These are phyloP conservation scores for Mycena epipterygia DNA, from an alignment of 768 basidiomycete genomes.

Conservation along the genomic window DNA sequence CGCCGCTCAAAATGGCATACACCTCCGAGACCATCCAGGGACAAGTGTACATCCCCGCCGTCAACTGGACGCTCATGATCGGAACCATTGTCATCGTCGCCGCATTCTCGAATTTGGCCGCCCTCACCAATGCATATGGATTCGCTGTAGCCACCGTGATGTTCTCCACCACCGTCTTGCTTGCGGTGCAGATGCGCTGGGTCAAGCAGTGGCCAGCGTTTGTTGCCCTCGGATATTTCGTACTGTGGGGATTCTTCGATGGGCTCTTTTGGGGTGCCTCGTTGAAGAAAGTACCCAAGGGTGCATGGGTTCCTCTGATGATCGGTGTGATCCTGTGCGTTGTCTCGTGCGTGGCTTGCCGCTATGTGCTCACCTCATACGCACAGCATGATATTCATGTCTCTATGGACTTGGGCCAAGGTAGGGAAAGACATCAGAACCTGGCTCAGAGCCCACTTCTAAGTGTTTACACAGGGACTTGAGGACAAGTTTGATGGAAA, in stretches of 20 bases:
- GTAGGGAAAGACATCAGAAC: slow-evolving; percentile 37
- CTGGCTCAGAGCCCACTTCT: not conserved
- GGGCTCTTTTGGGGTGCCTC: slow-evolving; percentile 79
- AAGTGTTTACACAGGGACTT: slow-evolving; percentile 50
- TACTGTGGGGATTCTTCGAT: slow-evolving; percentile 75
- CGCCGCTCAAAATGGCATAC: slow-evolving; percentile 68
- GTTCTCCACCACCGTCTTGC: slow-evolving; percentile 69
- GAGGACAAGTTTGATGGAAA: slow-evolving; percentile 73
- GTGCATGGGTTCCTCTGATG: slow-evolving; percentile 78
- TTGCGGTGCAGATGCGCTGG: slow-evolving; percentile 69
- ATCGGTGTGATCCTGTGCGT: slow-evolving; percentile 66
- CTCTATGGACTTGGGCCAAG: slow-evolving; percentile 78
- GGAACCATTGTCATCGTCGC: slow-evolving; percentile 67
- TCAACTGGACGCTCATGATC: slow-evolving; percentile 73
- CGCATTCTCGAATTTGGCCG: slow-evolving; percentile 65
- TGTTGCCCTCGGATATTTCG: slow-evolving; percentile 60
- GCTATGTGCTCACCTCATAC: not conserved
- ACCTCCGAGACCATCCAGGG: slow-evolving; percentile 74
- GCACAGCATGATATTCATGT: slow-evolving; percentile 59
- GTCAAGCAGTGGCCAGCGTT: slow-evolving; percentile 64
- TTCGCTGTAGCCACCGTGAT: slow-evolving; percentile 78
- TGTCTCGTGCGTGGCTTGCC: not conserved
- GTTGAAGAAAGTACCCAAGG: slow-evolving; percentile 70
- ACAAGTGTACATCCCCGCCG: slow-evolving; percentile 75
- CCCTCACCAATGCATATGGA: slow-evolving; percentile 73